Evolutionary conservation across 192 early-diverging fungal species (phyloP).

Genomic region (Pilobolus umbonatus): DNA sequence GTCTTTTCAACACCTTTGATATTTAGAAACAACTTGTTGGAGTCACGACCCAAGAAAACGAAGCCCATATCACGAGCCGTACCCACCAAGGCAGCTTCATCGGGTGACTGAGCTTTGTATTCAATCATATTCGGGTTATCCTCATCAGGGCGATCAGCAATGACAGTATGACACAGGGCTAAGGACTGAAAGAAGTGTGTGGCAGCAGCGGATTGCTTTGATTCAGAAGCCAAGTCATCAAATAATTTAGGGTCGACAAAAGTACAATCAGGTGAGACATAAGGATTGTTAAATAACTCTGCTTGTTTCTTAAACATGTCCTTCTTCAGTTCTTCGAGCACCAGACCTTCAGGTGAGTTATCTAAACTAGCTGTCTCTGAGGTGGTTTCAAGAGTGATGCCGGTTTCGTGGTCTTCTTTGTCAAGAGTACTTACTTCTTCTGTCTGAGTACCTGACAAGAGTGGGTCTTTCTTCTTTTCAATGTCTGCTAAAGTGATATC

Average conservation of each 20-base stretch:
- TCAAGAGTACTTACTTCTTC: neutral
- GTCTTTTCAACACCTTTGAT: slow-evolving; percentile 67
- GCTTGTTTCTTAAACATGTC: slow-evolving; percentile 58
- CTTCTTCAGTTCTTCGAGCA: slow-evolving; percentile 26
- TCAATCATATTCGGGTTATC: slow-evolving; percentile 51
- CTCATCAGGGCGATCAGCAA: slow-evolving; percentile 49
- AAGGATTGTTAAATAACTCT: slow-evolving; percentile 54
- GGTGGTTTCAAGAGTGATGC: no score
- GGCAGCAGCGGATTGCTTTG: slow-evolving; percentile 55
- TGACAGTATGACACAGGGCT: slow-evolving; percentile 87
- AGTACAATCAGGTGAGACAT: slow-evolving; percentile 57
- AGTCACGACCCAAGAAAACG: slow-evolving; percentile 69
- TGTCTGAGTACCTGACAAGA: no score
- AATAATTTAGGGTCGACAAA: slow-evolving; percentile 69
- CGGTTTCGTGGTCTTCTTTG: slow-evolving; percentile 22
- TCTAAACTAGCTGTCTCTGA: no score
- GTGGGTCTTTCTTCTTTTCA: no score
- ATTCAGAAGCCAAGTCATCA: slow-evolving; percentile 51
- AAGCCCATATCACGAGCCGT: slow-evolving; percentile 85
- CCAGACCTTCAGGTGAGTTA: slow-evolving; percentile 30
- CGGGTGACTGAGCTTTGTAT: slow-evolving; percentile 92
- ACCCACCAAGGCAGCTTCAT: slow-evolving; percentile 89
- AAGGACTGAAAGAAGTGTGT: slow-evolving; percentile 79
- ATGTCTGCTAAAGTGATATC: slow-evolving; percentile 42
- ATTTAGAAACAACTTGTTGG: slow-evolving; percentile 58